Evolutionary conservation across 1,284 basidiomycete genomes (phyloP).

Genomic region (Malassezia nana): DNA sequence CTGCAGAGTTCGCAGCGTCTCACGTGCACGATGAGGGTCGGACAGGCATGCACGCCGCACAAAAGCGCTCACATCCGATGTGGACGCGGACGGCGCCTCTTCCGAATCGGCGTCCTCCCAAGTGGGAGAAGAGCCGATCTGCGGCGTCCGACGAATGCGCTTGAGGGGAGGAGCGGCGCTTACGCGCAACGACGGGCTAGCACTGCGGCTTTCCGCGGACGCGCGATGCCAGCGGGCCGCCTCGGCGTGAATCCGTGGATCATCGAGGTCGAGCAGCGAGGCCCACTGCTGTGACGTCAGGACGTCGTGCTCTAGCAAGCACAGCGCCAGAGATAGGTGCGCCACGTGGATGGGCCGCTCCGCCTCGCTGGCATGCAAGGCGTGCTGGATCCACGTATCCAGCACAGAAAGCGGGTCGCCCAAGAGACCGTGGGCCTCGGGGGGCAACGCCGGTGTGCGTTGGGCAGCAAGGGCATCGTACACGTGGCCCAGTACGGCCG

Average conservation of each 20-base stretch:
- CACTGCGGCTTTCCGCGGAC: neutral
- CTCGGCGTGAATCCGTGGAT: neutral
- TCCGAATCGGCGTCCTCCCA: neutral
- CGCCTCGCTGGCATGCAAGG: neutral
- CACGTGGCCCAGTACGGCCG: neutral
- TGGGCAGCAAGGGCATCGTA: neutral
- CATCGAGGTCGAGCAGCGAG: neutral
- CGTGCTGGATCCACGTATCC: neutral
- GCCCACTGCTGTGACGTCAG: neutral
- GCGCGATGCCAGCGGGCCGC: neutral
- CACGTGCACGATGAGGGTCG: neutral
- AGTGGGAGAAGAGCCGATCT: neutral
- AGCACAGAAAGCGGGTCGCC: conserved; percentile 3
- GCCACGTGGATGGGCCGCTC: neutral
- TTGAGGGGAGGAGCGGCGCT: neutral
- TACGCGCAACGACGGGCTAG: neutral
- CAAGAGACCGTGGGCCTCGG: neutral
- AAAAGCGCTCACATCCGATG: neutral
- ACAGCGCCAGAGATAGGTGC: neutral
- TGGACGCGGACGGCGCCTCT: neutral
- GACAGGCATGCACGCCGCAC: neutral
- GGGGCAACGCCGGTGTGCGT: neutral
- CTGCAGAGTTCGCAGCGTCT: neutral
- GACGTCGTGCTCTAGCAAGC: neutral
- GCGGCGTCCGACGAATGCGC: too few species aligned